Percentiles rank a stretch among this genome's conserved stretches.
These are phyloP conservation scores for Vigna nakashimae DNA, from an alignment of 306 rosid genomes.

Conservation along the genomic window DNA sequence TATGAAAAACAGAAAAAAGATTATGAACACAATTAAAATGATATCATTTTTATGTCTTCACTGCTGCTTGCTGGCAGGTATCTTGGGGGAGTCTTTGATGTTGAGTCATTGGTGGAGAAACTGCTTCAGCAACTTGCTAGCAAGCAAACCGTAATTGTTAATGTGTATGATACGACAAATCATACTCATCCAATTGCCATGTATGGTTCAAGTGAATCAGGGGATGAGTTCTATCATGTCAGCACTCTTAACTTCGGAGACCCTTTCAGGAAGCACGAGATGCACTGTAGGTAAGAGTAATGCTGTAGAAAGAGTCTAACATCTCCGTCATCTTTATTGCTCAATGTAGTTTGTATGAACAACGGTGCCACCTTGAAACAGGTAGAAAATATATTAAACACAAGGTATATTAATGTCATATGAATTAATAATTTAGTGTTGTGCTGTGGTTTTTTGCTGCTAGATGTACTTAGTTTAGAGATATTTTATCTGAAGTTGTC, in stretches of 20 bases:
- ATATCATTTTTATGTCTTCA: slow-evolving; percentile 12
- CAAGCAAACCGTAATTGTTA: slow-evolving; percentile 91
- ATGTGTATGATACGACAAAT: slow-evolving; percentile 92
- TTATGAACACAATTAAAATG: not conserved
- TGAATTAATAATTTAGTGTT: not conserved
- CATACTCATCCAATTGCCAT: slow-evolving; percentile 80
- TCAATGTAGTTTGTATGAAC: not conserved
- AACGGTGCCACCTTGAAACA: not conserved
- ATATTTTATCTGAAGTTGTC: not conserved
- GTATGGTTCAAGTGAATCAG: slow-evolving; percentile 85
- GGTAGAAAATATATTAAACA: slow-evolving; percentile 13
- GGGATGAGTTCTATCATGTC: slow-evolving; percentile 64
- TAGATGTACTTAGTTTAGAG: slow-evolving; percentile 17
- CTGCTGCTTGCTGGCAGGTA: slow-evolving; percentile 64
- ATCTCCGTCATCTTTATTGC: not conserved
- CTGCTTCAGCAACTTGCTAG: slow-evolving; percentile 97
- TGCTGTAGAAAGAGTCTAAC: slow-evolving; percentile 10
- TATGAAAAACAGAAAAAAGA: not conserved
- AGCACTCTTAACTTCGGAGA: slow-evolving; percentile 92
- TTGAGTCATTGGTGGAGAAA: slow-evolving; percentile 95
- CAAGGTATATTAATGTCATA: not conserved
- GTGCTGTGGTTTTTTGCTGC: slow-evolving; percentile 22
- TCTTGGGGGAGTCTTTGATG: slow-evolving; percentile 95
- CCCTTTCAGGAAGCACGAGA: slow-evolving; percentile 94
- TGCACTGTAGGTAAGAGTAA: slow-evolving; percentile 85